Evolutionary conservation across 2,329 filamentous ascomycete genomes (phyloP).

Genomic region (Alternaria infectoria): DNA sequence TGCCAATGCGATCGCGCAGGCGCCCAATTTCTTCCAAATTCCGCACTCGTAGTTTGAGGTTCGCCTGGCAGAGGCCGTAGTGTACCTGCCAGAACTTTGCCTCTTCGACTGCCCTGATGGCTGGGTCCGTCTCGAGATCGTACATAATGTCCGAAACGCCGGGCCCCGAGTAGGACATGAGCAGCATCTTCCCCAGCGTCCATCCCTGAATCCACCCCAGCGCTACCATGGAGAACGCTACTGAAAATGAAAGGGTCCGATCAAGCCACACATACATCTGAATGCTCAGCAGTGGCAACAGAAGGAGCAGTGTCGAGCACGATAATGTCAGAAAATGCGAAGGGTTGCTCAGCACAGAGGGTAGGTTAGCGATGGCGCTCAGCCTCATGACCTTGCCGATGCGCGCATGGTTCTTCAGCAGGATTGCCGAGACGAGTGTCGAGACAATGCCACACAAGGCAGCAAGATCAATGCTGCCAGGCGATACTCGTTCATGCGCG

Average conservation of each 20-base stretch:
- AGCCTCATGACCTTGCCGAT: conserved; percentile 93
- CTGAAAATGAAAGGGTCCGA: conserved; percentile 77
- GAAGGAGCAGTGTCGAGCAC: conserved; percentile 78
- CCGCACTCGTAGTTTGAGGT: conserved; percentile 77
- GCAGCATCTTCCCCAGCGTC: conserved; percentile 87
- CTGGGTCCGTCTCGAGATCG: conserved; percentile 82
- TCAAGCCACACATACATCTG: conserved; percentile 86
- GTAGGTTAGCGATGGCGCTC: conserved; percentile 79
- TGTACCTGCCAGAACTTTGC: conserved; percentile 99
- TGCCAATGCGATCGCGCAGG: conserved; percentile 76
- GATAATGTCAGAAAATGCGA: conserved; percentile 93
- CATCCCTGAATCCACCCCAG: conserved; percentile 84
- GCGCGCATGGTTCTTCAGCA: conserved; percentile 86
- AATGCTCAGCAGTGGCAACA: conserved; percentile 82
- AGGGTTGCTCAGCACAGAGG: conserved; percentile 89
- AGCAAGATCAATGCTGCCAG: conserved; percentile 81
- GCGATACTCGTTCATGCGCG: conserved; percentile 68
- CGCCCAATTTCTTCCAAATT: conserved; percentile 70
- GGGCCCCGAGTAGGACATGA: conserved; percentile 80
- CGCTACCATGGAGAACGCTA: conserved; percentile 86
- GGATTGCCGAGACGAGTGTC: conserved; percentile 84
- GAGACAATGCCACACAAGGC: conserved; percentile 81
- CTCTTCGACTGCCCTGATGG: conserved; percentile 80
- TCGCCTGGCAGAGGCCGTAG: conserved; percentile 95
- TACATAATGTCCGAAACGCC: conserved; percentile 76